phyloP scores from a whole-genome alignment of 2,329 filamentous ascomycete genomes.

The Sphaerulina populicola region DNA sequence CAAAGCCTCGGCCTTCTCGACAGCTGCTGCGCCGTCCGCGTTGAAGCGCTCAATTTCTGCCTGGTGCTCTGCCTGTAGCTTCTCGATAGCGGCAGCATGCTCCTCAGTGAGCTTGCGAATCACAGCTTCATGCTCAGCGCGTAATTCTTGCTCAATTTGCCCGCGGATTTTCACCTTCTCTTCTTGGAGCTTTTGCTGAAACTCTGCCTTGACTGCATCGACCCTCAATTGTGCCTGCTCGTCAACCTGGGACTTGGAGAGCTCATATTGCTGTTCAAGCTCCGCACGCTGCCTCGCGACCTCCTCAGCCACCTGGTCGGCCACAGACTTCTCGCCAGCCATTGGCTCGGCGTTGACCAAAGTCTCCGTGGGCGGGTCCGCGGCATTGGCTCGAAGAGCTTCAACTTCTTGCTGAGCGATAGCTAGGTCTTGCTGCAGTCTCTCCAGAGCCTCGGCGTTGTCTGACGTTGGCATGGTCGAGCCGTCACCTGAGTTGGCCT shows the following conservation, averaged over 20 bases:
- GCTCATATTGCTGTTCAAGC: slow-evolving; percentile 32
- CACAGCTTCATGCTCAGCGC: slow-evolving; percentile 41
- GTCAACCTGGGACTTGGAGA: slow-evolving; percentile 41
- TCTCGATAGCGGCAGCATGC: slow-evolving; percentile 40
- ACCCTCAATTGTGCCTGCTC: slow-evolving; percentile 49
- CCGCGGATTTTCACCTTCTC: slow-evolving; percentile 33
- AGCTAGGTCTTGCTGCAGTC: slow-evolving; percentile 37
- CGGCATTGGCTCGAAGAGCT: slow-evolving; percentile 35
- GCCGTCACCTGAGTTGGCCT: slow-evolving; percentile 5
- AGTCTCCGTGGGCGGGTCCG: slow-evolving; percentile 14
- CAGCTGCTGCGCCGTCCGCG: slow-evolving; percentile 32
- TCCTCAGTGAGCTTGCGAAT: slow-evolving; percentile 42
- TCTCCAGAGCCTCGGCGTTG: slow-evolving; percentile 29
- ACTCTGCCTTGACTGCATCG: slow-evolving; percentile 58
- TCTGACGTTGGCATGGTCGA: slow-evolving; percentile 4
- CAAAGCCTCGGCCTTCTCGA: slow-evolving; percentile 30
- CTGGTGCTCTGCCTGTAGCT: slow-evolving; percentile 33
- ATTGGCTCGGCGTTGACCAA: slow-evolving; percentile 20
- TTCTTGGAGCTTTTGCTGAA: slow-evolving; percentile 60
- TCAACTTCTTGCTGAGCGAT: slow-evolving; percentile 42
- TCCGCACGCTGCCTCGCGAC: slow-evolving; percentile 33
- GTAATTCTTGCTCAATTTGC: slow-evolving; percentile 29
- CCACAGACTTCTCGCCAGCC: slow-evolving; percentile 32
- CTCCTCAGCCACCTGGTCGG: slow-evolving; percentile 44
- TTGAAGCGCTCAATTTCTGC: slow-evolving; percentile 33